These are phyloP conservation scores for Mycena rebaudengoi DNA, from an alignment of 768 basidiomycete species.

Conservation along the genomic window DNA sequence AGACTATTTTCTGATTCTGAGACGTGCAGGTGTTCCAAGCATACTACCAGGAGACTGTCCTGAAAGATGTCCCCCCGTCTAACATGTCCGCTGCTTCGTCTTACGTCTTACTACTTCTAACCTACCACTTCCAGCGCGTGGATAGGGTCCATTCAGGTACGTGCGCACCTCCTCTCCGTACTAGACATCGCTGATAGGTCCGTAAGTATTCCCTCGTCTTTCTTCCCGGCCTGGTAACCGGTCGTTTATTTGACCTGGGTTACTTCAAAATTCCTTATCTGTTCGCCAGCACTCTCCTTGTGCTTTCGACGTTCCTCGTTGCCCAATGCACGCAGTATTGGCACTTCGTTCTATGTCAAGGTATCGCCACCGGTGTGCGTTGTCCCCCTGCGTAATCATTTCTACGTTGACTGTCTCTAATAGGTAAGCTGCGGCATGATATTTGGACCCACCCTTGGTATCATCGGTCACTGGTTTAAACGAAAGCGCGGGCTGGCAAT, in stretches of 20 bases:
- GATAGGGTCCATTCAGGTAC: slow-evolving; percentile 67
- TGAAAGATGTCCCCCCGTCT: slow-evolving; percentile 23
- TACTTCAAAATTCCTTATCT: slow-evolving; percentile 53
- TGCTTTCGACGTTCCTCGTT: slow-evolving; percentile 12
- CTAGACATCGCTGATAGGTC: background rate
- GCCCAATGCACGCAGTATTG: slow-evolving; percentile 14
- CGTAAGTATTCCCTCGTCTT: slow-evolving; percentile 53
- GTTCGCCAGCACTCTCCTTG: background rate
- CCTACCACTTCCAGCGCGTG: slow-evolving; percentile 50
- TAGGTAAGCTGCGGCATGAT: slow-evolving; percentile 49
- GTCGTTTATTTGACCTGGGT: slow-evolving; percentile 65
- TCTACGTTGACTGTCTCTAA: background rate
- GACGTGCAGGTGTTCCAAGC: slow-evolving; percentile 27
- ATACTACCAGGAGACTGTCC: slow-evolving; percentile 23
- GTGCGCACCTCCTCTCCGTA: background rate
- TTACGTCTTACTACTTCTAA: background rate
- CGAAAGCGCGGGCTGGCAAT: slow-evolving; percentile 60
- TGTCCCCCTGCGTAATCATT: slow-evolving; percentile 9
- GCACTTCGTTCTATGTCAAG: slow-evolving; percentile 18
- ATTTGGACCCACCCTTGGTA: slow-evolving; percentile 59
- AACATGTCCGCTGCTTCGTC: slow-evolving; percentile 20
- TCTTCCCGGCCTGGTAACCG: slow-evolving; percentile 53
- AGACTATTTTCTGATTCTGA: background rate
- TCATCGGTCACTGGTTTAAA: slow-evolving; percentile 73
- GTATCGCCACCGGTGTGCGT: slow-evolving; percentile 19